Percentiles rank a stretch among this genome's conserved stretches.
Evolutionary conservation across 768 basidiomycete species (phyloP).

Genomic region (Amanita thiersii): DNA sequence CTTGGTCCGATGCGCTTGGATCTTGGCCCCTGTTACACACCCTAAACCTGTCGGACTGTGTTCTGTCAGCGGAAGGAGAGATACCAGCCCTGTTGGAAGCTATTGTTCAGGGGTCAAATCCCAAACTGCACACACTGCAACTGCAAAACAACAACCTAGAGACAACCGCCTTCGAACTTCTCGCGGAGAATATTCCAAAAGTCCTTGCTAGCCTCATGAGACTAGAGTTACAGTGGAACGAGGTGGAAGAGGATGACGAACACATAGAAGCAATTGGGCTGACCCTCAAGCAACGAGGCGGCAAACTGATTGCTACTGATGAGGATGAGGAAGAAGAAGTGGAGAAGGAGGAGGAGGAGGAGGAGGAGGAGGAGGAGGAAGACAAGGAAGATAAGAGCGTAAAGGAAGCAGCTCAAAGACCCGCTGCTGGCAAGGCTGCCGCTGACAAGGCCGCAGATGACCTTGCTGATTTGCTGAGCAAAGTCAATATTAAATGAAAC

Average conservation of each 20-base stretch:
- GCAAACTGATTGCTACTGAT: conserved; percentile 58
- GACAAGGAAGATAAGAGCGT: conserved; percentile 21
- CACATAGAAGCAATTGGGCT: conserved; percentile 43
- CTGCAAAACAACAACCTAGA: conserved; percentile 93
- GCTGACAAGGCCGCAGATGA: conserved; percentile 35
- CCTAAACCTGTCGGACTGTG: conserved; percentile 91
- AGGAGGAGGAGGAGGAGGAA: conserved; percentile 34
- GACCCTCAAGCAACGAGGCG: conserved; percentile 55
- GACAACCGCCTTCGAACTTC: conserved; percentile 50
- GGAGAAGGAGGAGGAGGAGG: conserved; percentile 45
- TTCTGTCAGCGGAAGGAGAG: conserved; percentile 77
- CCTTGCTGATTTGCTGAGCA: conserved; percentile 60
- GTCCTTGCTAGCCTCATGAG: conserved; percentile 51
- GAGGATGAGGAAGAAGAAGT: conserved; percentile 81
- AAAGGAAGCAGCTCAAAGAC: conserved; percentile 11
- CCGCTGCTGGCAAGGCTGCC: no score
- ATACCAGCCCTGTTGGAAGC: conserved; percentile 55
- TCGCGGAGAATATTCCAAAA: conserved; percentile 57
- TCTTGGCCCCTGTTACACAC: conserved; percentile 64
- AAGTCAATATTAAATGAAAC: conserved; percentile 40
- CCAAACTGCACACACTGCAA: conserved; percentile 65
- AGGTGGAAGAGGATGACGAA: conserved; percentile 72
- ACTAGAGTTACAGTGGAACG: conserved; percentile 89
- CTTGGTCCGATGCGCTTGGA: conserved; percentile 57
- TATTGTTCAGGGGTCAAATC: conserved; percentile 63